Conservation (phyloP, 2,329 filamentous ascomycete genomes). For the Pseudodiploospora longispora region DNA sequence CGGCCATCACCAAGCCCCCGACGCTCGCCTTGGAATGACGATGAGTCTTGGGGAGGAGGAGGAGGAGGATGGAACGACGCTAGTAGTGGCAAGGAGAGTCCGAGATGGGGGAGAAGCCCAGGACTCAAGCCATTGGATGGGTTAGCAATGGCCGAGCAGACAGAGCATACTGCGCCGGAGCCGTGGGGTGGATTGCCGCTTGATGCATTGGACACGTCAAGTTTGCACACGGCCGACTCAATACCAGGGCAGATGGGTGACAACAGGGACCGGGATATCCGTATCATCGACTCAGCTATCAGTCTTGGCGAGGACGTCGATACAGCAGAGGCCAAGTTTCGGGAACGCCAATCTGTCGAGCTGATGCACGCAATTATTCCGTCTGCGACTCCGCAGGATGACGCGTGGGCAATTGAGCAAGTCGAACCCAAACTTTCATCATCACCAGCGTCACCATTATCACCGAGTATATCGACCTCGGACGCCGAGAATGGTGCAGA, state of each 20-base stretch:
- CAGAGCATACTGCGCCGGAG: constrained; percentile 21
- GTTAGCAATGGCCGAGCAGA: constrained; percentile 14
- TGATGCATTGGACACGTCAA: constrained; percentile 17
- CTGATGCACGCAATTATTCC: not conserved
- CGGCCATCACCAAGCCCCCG: constrained; percentile 13
- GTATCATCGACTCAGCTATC: constrained; percentile 21
- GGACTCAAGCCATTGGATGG: constrained; percentile 20
- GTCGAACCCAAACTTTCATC: too few relatives aligned
- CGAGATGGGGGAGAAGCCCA: constrained; percentile 25
- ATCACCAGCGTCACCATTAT: too few relatives aligned
- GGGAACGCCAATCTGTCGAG: too few relatives aligned
- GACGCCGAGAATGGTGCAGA: not conserved
- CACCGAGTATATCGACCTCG: too few relatives aligned
- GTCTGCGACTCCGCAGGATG: constrained; percentile 11
- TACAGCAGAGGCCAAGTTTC: too few relatives aligned
- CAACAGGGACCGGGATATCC: constrained; percentile 12
- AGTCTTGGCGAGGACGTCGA: constrained; percentile 15
- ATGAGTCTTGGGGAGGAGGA: constrained; percentile 29
- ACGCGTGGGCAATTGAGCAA: constrained; percentile 5
- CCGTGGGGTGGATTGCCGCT: constrained; percentile 15
- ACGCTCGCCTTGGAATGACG: constrained; percentile 22
- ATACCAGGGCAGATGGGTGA: constrained; percentile 9
- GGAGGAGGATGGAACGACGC: constrained; percentile 30
- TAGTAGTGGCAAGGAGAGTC: constrained; percentile 14
- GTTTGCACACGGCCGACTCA: constrained; percentile 8